Base-by-base conservation (phyloP, 371 early-diverging fungal genomes). In the Actinomucor elegans region DNA sequence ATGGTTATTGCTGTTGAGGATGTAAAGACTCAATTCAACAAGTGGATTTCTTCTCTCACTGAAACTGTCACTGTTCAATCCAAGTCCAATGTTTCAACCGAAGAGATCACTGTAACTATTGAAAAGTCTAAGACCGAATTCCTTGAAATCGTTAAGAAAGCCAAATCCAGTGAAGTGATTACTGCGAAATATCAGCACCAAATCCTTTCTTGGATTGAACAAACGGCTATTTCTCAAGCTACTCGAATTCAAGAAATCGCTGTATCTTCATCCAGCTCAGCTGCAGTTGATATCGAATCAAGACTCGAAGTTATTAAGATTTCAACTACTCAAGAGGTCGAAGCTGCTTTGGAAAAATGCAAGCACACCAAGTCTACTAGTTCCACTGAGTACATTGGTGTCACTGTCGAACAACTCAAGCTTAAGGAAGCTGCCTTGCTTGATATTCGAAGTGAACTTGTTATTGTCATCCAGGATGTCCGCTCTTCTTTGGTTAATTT, bases 241-340 rank as follows among this genome's bases (percentile, higher is more conserved):
- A 44, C 52, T 18, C 59, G 67, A 17, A 59, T 67, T 34, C 56
- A 63, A 26, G 59, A 67, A 36, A 53, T 67, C 34, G 61, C 55
- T 46, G 44, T 55, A 2, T 23, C 41, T 10, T 47, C 52, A 12
- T 34, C 38, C 1, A 44, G 43, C 9, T 41, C 37, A 4, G 17
- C 42, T 27, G 59, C 42, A 10, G 15, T 63, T 29, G 57, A 61
- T 31, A 33, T 61, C 1, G 57, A 61, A 24, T 61, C 61, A 24
- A 53, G 49, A 15, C 36, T 67, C 34, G 56, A 67, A 31, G 50
- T 55, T 6, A 40, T 67, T 20, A 62, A 58, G 24, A 42, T 59
- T 8, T 58, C 63, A 7, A 67, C 67, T 17, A 36, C 45, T 18
- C 59, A 63, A 35, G 67, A 67, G 40, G 57, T 67, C 11, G 46